Base-by-base conservation (phyloP, 1,284 basidiomycete genomes). In the Trichosporon faecale region DNA sequence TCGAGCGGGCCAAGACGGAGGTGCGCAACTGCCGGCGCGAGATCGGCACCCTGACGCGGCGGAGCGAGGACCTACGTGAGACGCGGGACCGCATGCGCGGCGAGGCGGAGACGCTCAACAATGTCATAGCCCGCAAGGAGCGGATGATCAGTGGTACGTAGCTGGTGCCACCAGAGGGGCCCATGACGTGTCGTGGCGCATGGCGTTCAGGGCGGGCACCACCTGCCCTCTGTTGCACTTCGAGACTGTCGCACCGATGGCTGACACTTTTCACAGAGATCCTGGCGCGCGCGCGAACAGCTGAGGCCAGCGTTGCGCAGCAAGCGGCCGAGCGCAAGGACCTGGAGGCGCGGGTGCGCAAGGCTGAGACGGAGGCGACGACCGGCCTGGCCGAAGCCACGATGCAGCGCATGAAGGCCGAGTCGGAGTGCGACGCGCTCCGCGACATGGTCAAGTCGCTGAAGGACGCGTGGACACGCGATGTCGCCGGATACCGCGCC, bases 11-110 rank as follows among this genome's bases (percentile, higher is more conserved):
- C 27, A 78, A 78, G 60, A 70, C 71, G 64, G 80, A 83, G 52
- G 69, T 79, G 1, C 73, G 79, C 63, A 76, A 73, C 52, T 73
- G 75, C 66, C 76, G 77, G 46, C 67, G 79, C 27, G 73, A 80
- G 18, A 77, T 82, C 16, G 77, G 75, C 25, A 75, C 74, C 35
- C 73, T 84, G 23, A 82, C 81, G 2, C 69, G 81, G n/a, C 79
- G 80, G 68, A 80, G 73, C 21, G 83, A 83, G 63, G 82, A 82
- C 72, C 73, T 83, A 35, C 79, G 80, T 64, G 82, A 83, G 67
- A 82, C 80, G 2, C 76, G 78, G 63, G 81, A 82, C 44, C 72
- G 83, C 52, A 79, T 80, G 76, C 71, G 81, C n/a, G 72, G 75
- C 16, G 81, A 84, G 68, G 76, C 75, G 35, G 82, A 84, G 33